Evolutionary conservation across 2,329 filamentous ascomycete species (phyloP).

Genomic region (Pseudogymnoascus sp.): DNA sequence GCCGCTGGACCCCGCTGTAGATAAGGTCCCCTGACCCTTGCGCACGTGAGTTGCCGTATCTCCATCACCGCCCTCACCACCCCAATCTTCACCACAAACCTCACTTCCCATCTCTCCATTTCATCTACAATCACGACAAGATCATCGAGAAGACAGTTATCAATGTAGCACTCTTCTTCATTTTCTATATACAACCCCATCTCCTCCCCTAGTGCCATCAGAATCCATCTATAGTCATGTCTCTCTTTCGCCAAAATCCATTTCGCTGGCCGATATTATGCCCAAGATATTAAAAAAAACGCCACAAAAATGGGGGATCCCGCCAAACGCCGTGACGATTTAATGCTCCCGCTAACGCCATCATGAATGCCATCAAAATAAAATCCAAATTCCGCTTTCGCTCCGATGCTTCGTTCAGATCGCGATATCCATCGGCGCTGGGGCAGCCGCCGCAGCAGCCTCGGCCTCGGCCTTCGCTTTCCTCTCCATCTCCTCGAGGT

Average conservation of each 20-base stretch:
- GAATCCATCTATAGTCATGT: not conserved
- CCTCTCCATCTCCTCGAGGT: conserved; percentile 31
- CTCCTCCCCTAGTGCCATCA: not conserved
- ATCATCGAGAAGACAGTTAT: not conserved
- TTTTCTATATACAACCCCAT: not conserved
- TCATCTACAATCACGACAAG: not conserved
- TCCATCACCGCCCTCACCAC: not conserved
- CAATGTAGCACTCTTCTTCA: not conserved
- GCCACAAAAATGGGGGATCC: not conserved
- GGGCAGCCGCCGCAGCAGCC: not conserved
- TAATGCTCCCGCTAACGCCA: not conserved
- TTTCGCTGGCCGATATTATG: not conserved
- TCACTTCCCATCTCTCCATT: not conserved
- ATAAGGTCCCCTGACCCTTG: not conserved
- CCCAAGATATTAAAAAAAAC: not conserved
- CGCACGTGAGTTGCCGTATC: not conserved
- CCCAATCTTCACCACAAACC: not conserved
- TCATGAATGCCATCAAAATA: conserved; percentile 2
- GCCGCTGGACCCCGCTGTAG: not conserved
- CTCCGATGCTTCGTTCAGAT: not conserved
- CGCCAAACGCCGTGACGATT: not conserved
- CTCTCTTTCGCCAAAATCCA: not conserved
- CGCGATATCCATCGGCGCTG: not conserved
- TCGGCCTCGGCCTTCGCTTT: conserved; percentile 24
- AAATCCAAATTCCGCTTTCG: not conserved